Percentiles rank a stretch among this genome's conserved stretches.
Conservation (phyloP, 2,329 filamentous ascomycete genomes). For the Aspergillus nomiae region DNA sequence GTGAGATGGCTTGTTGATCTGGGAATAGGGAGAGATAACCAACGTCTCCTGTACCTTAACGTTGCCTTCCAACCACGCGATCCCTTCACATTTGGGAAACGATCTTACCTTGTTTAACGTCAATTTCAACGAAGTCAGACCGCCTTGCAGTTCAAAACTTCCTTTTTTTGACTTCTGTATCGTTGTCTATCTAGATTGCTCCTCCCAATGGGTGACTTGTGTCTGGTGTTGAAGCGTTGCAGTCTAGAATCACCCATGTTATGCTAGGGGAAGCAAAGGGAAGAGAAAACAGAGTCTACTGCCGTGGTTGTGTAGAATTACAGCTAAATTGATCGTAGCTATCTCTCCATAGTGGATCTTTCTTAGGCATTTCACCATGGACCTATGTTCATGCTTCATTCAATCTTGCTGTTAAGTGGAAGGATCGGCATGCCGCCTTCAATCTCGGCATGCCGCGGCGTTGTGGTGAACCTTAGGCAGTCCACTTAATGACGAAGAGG, state of each 20-base stretch:
- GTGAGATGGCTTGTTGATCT: not conserved
- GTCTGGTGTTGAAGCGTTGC: not conserved
- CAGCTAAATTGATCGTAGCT: not conserved
- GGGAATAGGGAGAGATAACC: not conserved
- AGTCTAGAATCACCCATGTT: not conserved
- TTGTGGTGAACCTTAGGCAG: not conserved
- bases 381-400: not conserved
- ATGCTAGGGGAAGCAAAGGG: not conserved
- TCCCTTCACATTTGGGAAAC: not conserved
- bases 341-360: not conserved
- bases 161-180: not conserved
- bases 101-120: too few species aligned
- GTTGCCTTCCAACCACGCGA: not conserved
- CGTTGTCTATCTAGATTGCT: not conserved
- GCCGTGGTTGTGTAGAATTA: not conserved
- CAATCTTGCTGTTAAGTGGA: not conserved
- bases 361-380: not conserved
- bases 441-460: conserved; percentile 15
- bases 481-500: conserved; percentile 23
- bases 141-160: too few species aligned
- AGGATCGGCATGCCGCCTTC: conserved; percentile 18
- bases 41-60: not conserved
- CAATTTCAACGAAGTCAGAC: too few species aligned
- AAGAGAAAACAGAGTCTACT: not conserved
- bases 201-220: not conserved